Evolutionary conservation across 2,329 filamentous ascomycete genomes (phyloP).

Genomic region (Mollisiaceae sp.): DNA sequence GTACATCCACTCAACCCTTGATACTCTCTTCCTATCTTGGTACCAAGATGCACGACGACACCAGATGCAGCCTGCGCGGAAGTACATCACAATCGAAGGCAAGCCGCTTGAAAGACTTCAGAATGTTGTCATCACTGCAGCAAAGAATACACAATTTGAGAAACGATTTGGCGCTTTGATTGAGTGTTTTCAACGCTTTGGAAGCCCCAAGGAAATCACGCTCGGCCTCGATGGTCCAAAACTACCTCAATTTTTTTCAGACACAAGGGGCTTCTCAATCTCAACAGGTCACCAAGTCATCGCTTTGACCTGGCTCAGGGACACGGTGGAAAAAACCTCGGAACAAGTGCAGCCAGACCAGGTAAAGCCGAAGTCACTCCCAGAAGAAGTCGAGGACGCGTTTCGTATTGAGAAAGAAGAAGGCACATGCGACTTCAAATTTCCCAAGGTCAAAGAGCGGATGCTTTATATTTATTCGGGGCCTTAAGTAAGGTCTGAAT

Average conservation of each 20-base stretch:
- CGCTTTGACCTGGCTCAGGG: conserved; percentile 18
- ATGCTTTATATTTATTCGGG: conserved; percentile 22
- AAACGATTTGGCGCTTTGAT: conserved; percentile 24
- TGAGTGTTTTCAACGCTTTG: conserved; percentile 18
- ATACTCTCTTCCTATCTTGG: conserved; percentile 27
- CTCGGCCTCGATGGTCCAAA: conserved; percentile 21
- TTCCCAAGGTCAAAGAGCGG: conserved; percentile 20
- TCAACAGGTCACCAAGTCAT: conserved; percentile 23
- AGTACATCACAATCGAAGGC: conserved; percentile 15
- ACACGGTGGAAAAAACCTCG: conserved; percentile 14
- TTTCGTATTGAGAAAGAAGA: neutral
- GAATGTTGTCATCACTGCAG: conserved; percentile 23
- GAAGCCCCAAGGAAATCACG: conserved; percentile 17
- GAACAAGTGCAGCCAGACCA: conserved; percentile 19
- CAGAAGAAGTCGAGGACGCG: neutral
- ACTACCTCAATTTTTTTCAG: conserved; percentile 13
- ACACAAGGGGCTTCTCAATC: conserved; percentile 22
- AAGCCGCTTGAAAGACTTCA: conserved; percentile 22
- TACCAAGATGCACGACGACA: neutral
- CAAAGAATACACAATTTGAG: conserved; percentile 11
- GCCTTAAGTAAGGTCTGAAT: conserved; percentile 9
- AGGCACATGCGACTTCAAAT: conserved; percentile 14
- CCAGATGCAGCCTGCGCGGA: neutral
- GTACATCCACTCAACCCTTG: conserved; percentile 24
- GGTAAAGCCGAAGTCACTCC: neutral